A percentile compares a stretch with the other conserved stretches of the same genome.
Evolutionary conservation across 768 basidiomycete species (phyloP).

Genomic region (Boletus vinaceobasis): DNA sequence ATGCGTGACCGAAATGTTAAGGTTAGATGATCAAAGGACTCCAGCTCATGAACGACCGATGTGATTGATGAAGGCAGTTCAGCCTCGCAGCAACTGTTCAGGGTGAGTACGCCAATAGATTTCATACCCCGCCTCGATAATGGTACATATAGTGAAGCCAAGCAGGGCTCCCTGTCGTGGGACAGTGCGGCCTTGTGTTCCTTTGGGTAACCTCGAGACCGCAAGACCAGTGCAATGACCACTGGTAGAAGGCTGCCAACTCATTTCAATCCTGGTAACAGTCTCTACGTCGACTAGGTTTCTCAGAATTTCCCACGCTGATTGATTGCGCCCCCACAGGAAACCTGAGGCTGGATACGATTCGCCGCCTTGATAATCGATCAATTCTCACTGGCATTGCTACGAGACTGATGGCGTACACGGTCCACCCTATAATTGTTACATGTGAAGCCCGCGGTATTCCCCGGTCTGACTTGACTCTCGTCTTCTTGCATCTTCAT

Average conservation of each 20-base stretch:
- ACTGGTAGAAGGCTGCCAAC: not conserved
- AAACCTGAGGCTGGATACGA: not conserved
- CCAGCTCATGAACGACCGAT: no score
- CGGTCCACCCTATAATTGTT: not conserved
- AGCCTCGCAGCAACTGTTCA: not conserved
- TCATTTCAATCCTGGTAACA: not conserved
- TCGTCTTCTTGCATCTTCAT: not conserved
- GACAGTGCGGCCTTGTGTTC: no score
- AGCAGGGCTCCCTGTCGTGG: not conserved
- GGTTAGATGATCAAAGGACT: no score
- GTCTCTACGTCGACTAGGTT: not conserved
- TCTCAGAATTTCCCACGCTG: not conserved
- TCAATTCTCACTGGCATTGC: not conserved
- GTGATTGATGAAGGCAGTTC: not conserved
- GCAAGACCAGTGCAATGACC: not conserved
- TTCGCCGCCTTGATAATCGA: not conserved
- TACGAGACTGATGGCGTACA: not conserved
- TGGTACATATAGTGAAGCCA: not conserved
- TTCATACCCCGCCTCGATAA: not conserved
- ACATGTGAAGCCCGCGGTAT: not conserved
- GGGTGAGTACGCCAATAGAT: not conserved
- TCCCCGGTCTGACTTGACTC: not conserved
- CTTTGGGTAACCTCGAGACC: not conserved
- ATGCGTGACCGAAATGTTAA: no score
- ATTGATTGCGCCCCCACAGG: no score